A percentile compares a stretch with the other conserved stretches of the same genome.
These are phyloP conservation scores for Entonaema liquescens DNA, from an alignment of 495 filamentous ascomycete genomes.

Conservation along the genomic window DNA sequence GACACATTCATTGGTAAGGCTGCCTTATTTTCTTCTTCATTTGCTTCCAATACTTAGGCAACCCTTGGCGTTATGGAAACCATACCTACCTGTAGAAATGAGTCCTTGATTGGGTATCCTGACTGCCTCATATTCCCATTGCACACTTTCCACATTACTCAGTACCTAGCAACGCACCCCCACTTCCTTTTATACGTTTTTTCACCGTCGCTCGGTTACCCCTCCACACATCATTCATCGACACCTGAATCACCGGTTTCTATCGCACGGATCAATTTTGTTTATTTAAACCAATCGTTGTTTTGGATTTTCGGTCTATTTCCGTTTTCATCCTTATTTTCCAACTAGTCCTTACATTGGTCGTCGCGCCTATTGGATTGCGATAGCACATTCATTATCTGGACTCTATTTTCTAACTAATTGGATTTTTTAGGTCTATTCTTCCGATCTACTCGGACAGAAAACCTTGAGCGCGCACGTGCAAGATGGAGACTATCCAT, in stretches of 20 bases:
- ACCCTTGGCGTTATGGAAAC: not conserved
- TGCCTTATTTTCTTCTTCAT: not conserved
- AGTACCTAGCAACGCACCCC: not conserved
- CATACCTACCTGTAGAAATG: not conserved
- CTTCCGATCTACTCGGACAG: constrained; percentile 28
- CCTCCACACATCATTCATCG: not conserved
- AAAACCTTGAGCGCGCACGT: constrained; percentile 19
- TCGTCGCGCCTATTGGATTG: not conserved
- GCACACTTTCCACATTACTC: not conserved
- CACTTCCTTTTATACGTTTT: too few relatives aligned
- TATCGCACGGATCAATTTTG: not conserved
- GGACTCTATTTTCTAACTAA: constrained; percentile 21
- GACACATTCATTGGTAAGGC: constrained; percentile 72
- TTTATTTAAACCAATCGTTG: not conserved
- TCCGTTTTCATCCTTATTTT: not conserved
- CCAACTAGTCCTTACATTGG: not conserved
- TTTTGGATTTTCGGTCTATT: not conserved
- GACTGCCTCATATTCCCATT: not conserved
- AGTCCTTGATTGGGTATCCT: not conserved
- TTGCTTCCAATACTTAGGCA: not conserved
- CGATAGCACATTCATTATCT: not conserved
- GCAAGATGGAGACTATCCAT: constrained; percentile 84
- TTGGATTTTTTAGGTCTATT: constrained; percentile 25
- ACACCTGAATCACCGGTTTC: not conserved
- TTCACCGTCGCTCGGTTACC: not conserved